Conservation (phyloP, 768 basidiomycete species). For the Mycena vulgaris region DNA sequence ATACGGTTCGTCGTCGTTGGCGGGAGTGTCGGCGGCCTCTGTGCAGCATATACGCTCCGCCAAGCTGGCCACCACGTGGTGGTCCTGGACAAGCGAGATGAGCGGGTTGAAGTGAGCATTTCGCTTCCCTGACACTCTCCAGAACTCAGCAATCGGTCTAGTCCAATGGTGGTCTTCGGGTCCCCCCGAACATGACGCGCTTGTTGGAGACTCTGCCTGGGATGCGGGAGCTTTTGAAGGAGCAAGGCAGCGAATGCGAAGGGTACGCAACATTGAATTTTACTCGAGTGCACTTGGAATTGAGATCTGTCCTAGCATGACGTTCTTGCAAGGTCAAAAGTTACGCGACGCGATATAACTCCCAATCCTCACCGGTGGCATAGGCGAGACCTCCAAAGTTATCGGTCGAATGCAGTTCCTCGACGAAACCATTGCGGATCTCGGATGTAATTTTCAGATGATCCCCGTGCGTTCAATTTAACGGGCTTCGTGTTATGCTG, state of each 20-base stretch:
- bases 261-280: too few relatives aligned
- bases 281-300: too few relatives aligned
- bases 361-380: too few relatives aligned
- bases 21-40: constrained; percentile 1
- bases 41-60: too few relatives aligned
- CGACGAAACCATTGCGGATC: neutral
- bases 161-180: too few relatives aligned
- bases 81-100: constrained; percentile 6
- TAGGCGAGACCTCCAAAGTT: too few relatives aligned
- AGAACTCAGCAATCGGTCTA: too few relatives aligned
- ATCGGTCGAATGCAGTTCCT: too few relatives aligned
- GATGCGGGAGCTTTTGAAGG: constrained; percentile 5
- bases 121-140: neutral
- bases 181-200: constrained; percentile 37
- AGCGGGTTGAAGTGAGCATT: constrained; percentile 19
- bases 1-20: constrained; percentile 4
- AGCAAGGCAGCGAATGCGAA: too few relatives aligned
- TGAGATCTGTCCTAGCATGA: too few relatives aligned
- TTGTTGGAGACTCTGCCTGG: constrained; percentile 29
- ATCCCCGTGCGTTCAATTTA: neutral
- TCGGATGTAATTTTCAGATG: constrained; percentile 13
- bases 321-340: too few relatives aligned
- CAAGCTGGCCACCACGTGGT: neutral
- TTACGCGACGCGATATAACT: too few relatives aligned
- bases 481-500: neutral